Percentiles rank a stretch among this genome's conserved stretches.
Evolutionary conservation across 345 rosid species (phyloP).

Genomic region (Combretum micranthum): DNA sequence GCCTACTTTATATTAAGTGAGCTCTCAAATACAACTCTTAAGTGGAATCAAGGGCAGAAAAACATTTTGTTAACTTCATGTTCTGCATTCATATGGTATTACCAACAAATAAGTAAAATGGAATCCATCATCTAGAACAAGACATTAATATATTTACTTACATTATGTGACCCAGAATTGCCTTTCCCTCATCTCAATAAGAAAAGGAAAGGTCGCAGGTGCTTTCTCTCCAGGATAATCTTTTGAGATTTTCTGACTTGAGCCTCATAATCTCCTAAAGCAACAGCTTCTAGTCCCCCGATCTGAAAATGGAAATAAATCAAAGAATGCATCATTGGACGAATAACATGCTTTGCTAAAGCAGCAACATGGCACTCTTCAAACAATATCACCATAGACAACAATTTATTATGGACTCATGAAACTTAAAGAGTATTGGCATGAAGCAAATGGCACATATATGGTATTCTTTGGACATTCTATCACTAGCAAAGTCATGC

Average conservation of each 20-base stretch:
- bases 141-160: conserved; percentile 7
- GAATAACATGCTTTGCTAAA: not conserved
- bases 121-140: not conserved
- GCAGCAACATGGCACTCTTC: not conserved
- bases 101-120: not conserved
- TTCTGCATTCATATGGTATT: no score
- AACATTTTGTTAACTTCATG: no score
- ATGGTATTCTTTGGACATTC: no score
- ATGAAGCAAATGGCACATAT: no score
- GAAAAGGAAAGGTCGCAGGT: conserved; percentile 63
- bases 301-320: conserved; percentile 28
- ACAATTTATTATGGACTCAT: no score
- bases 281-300: conserved; percentile 55
- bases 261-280: conserved; percentile 70
- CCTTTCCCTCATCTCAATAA: conserved; percentile 63
- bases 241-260: conserved; percentile 50
- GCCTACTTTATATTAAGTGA: no score
- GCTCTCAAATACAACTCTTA: no score
- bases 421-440: no score
- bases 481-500: no score
- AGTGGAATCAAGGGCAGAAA: no score
- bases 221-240: conserved; percentile 64
- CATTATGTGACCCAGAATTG: conserved; percentile 61
- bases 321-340: not conserved
- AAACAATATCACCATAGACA: not conserved